phyloP scores from a whole-genome alignment of 768 basidiomycete genomes.

The Tephrocybe sp. region DNA sequence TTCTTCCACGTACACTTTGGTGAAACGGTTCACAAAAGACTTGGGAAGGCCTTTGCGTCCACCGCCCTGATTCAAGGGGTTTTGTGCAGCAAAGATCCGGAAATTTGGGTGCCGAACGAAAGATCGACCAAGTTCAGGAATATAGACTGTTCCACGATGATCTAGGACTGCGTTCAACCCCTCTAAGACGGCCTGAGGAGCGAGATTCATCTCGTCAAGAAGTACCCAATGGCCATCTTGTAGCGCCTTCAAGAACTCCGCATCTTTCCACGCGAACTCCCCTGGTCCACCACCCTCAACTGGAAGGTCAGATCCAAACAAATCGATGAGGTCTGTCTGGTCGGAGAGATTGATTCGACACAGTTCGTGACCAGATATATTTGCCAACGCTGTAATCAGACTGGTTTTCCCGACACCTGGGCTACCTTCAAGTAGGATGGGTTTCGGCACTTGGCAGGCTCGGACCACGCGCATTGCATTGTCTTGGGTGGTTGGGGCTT shows the following conservation, averaged over 20 bases:
- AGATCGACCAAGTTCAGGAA: constrained; percentile 90
- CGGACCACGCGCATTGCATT: constrained; percentile 89
- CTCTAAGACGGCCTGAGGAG: constrained; percentile 94
- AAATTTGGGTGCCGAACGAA: constrained; percentile 91
- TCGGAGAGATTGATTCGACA: constrained; percentile 97
- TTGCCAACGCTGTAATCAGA: constrained; percentile 83
- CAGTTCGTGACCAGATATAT: constrained; percentile 70
- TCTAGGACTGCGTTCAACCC: constrained; percentile 95
- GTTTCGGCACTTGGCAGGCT: constrained; percentile 86
- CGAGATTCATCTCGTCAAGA: constrained; percentile 98
- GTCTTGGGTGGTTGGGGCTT: constrained; percentile 83
- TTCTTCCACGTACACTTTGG: constrained; percentile 93
- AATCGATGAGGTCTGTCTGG: constrained; percentile 93
- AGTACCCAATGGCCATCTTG: constrained; percentile 98
- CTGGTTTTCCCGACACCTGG: constrained; percentile 99
- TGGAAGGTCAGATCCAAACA: constrained; percentile 95
- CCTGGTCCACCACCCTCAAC: constrained; percentile 89
- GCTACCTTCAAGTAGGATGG: constrained; percentile 94
- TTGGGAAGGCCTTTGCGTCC: constrained; percentile 96
- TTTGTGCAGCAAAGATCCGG: constrained; percentile 96
- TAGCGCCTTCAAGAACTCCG: constrained; percentile 90
- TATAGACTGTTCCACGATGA: constrained; percentile 91
- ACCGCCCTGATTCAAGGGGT: constrained; percentile 93
- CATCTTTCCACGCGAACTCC: constrained; percentile 97
- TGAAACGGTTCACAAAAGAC: constrained; percentile 97